Conservation (phyloP, 1,284 basidiomycete species). For the Microbotryomycetes sp. region DNA sequence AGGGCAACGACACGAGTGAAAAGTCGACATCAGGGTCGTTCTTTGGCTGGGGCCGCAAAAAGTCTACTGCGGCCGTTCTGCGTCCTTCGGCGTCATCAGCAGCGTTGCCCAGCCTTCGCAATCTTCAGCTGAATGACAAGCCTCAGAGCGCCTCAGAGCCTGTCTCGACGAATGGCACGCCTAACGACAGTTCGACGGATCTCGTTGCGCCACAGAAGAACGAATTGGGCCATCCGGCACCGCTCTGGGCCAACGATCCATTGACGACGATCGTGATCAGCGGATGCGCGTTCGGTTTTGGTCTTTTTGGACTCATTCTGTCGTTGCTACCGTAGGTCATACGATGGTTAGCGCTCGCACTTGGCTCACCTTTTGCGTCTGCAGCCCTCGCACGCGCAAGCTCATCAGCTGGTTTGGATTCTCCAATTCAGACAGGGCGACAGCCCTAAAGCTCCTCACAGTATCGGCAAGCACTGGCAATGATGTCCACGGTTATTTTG, state of each 20-base stretch:
- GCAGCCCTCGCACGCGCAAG: constrained; percentile 21
- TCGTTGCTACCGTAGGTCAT: constrained; percentile 22
- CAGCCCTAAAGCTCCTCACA: constrained; percentile 29
- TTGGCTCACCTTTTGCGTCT: not conserved
- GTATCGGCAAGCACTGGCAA: constrained; percentile 21
- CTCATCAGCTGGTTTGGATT: constrained; percentile 26
- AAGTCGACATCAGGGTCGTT: constrained; percentile 1
- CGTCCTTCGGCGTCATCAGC: constrained; percentile 1
- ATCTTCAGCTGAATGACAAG: not conserved
- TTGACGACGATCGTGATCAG: constrained; percentile 24
- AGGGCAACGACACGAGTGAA: not conserved
- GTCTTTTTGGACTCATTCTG: constrained; percentile 25
- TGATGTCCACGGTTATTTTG: constrained; percentile 32
- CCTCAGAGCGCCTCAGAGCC: constrained; percentile 2
- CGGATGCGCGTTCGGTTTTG: constrained; percentile 28
- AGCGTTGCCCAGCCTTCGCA: not conserved
- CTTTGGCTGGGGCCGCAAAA: constrained; percentile 15
- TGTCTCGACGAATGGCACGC: not conserved
- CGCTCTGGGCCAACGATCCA: constrained; percentile 28
- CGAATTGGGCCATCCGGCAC: constrained; percentile 11
- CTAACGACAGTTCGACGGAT: constrained; percentile 3
- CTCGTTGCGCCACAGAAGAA: not conserved
- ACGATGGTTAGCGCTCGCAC: not conserved
- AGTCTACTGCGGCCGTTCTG: not conserved
- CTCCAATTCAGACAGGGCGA: constrained; percentile 8